Evolutionary conservation across 2,329 filamentous ascomycete species (phyloP).

Genomic region (Curvularia hawaiiensis): DNA sequence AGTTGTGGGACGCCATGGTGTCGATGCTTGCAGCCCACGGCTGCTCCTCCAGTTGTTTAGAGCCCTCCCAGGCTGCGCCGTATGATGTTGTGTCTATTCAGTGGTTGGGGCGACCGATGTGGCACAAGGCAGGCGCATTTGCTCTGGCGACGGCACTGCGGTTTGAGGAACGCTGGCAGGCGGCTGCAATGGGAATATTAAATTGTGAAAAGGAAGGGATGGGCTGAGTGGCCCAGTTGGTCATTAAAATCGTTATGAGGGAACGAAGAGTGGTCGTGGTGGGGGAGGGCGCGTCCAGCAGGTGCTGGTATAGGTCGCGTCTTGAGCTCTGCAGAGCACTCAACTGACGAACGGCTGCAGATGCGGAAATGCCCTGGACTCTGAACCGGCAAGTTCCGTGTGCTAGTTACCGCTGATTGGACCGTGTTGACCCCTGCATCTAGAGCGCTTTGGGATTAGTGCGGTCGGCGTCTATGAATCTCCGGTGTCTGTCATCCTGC

Average conservation of each 20-base stretch:
- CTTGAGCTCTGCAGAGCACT: slow-evolving; percentile 30
- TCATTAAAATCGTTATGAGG: slow-evolving; percentile 40
- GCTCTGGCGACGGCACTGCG: slow-evolving; percentile 25
- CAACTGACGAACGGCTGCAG: slow-evolving; percentile 13
- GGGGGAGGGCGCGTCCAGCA: slow-evolving; percentile 38
- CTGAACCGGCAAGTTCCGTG: slow-evolving; percentile 12
- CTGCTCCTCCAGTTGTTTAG: slow-evolving; percentile 25
- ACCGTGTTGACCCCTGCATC: background rate
- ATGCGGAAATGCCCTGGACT: slow-evolving; percentile 14
- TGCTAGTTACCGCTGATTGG: slow-evolving; percentile 14
- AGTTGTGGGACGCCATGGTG: slow-evolving; percentile 49
- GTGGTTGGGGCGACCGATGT: slow-evolving; percentile 18
- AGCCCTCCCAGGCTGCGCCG: slow-evolving; percentile 14
- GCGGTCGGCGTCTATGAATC: slow-evolving; percentile 9
- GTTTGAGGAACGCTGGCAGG: slow-evolving; percentile 13
- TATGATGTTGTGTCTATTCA: slow-evolving; percentile 17
- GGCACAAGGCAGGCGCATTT: slow-evolving; percentile 34
- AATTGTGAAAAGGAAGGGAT: slow-evolving; percentile 29
- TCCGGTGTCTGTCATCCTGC: slow-evolving; percentile 3
- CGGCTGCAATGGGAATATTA: slow-evolving; percentile 22
- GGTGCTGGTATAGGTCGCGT: slow-evolving; percentile 35
- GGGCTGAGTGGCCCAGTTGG: slow-evolving; percentile 24
- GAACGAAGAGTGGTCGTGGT: slow-evolving; percentile 31
- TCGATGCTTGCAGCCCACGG: slow-evolving; percentile 29
- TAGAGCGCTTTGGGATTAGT: slow-evolving; percentile 2